Conservation (phyloP, 2,329 filamentous ascomycete genomes). For the Zarea fungicola region DNA sequence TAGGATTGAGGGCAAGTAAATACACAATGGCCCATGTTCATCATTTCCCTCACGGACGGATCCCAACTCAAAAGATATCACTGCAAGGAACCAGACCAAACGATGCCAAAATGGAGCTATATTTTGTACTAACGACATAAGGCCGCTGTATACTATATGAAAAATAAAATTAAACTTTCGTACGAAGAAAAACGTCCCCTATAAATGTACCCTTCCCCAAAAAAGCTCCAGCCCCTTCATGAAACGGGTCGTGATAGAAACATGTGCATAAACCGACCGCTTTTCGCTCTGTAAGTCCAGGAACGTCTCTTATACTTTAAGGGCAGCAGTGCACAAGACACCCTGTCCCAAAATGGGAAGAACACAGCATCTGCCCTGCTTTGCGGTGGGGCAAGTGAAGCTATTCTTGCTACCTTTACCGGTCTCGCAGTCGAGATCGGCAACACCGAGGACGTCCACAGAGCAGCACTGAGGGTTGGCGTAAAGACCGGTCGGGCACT, state of each 20-base stretch:
- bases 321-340: not conserved
- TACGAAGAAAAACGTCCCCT: not conserved
- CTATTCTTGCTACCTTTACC: slow-evolving; percentile 1
- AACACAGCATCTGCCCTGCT: slow-evolving; percentile 48
- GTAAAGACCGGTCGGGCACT: too few relatives aligned
- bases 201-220: slow-evolving; percentile 2
- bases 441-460: too few relatives aligned
- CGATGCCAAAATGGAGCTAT: slow-evolving; percentile 5
- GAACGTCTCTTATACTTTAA: not conserved
- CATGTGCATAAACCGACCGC: not conserved
- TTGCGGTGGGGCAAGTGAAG: slow-evolving; percentile 38
- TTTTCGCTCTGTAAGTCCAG: not conserved
- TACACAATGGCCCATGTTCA: too few relatives aligned
- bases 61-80: not conserved
- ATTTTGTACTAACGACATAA: not conserved
- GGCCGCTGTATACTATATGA: not conserved
- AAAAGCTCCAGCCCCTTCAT: not conserved
- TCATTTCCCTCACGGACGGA: too few relatives aligned
- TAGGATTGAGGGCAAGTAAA: too few relatives aligned
- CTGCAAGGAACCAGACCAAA: not conserved
- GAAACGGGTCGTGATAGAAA: not conserved
- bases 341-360: slow-evolving; percentile 34
- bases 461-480: too few relatives aligned
- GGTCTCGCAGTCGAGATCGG: too few relatives aligned
- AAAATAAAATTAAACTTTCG: not conserved